Conservation (phyloP, 345 rosid genomes). For the Triadica sebifera region DNA sequence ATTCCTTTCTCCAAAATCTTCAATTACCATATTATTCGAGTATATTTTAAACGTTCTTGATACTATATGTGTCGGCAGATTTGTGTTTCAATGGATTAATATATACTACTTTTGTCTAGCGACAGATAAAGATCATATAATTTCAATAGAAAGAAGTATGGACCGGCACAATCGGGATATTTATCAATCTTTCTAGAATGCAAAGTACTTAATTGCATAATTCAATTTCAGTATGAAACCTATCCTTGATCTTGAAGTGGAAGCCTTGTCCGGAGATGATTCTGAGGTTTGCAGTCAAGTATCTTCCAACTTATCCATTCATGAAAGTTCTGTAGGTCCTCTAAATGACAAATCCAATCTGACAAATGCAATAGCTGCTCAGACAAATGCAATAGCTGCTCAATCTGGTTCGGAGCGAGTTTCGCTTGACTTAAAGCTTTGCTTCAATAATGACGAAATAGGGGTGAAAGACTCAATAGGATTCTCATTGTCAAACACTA, state of each 20-base stretch:
- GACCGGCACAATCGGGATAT: neutral
- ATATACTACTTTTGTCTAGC: neutral
- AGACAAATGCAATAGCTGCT: neutral
- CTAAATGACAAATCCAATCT: too few species aligned
- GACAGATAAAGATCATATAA: constrained; percentile 22
- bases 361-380: too few species aligned
- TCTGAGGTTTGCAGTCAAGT: constrained; percentile 62
- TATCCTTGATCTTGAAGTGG: constrained; percentile 52
- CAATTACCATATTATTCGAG: too few species aligned
- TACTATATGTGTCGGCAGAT: neutral
- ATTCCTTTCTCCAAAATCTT: neutral
- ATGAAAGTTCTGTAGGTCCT: constrained; percentile 34
- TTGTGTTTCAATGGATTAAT: neutral
- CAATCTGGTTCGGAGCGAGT: constrained; percentile 19
- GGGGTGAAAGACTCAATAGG: constrained; percentile 27
- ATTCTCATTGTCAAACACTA: constrained; percentile 56
- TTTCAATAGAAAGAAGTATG: neutral
- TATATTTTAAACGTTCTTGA: neutral
- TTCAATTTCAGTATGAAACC: constrained; percentile 44
- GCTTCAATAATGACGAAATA: constrained; percentile 15
- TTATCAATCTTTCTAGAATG: constrained; percentile 1
- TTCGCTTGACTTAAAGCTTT: constrained; percentile 25
- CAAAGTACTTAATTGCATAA: neutral
- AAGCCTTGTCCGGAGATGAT: constrained; percentile 47
- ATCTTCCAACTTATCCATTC: constrained; percentile 56